Evolutionary conservation across 495 filamentous ascomycete genomes (phyloP), one percentile per base, ranked within the genome.

Genomic region (Ascobolus immersus): DNA sequence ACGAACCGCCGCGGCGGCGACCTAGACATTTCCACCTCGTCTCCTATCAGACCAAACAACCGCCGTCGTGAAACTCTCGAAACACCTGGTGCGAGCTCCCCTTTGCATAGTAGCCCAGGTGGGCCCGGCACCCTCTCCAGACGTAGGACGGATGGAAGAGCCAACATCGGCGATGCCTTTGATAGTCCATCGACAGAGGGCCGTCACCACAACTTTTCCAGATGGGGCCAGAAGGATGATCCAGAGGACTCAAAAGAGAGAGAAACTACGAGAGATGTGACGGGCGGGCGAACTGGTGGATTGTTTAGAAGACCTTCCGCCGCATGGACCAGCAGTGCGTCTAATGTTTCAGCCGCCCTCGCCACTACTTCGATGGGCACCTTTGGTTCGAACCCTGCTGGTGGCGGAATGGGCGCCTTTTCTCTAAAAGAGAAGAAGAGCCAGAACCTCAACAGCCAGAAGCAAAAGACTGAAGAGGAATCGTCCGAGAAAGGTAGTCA

Each of bases 51-150:
- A 34, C 79, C 80, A 4, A 58, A 65, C 11, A 67, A 64, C 15
- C 66, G 84, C 35, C 74, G 81, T 44, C 72, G 86, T 36, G 80
- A 92, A 52, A 82, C 81, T n/a, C 64, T 65, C 18, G 89, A 94
- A 14, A 17, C 11, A 4, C 8, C 28, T 13, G 28, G 18, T 31
- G 17, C 28, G 3, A 31, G 28, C 17, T 31, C 28, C 17, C 28
- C 28, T 17, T n/a, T 17, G n/a, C n/a, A 14, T 17, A n/a, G 15
- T 31, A 17, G 18, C 3, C 28, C 14, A 31, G 12, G 10, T 14
- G 10, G 12, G 11, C 28, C n/a, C 11, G 10, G 12, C 17, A 31
- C n/a, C 28, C 14, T 31, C 17, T 13, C 28, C 28, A n/a, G 28
- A 14, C 28, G 28, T 10, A n/a, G 28, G 9, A 31, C 28, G n/a